A percentile compares a stretch with the other conserved stretches of the same genome.
phyloP scores from a whole-genome alignment of 129 eudicot genomes.

The Kitagawia praeruptora region DNA sequence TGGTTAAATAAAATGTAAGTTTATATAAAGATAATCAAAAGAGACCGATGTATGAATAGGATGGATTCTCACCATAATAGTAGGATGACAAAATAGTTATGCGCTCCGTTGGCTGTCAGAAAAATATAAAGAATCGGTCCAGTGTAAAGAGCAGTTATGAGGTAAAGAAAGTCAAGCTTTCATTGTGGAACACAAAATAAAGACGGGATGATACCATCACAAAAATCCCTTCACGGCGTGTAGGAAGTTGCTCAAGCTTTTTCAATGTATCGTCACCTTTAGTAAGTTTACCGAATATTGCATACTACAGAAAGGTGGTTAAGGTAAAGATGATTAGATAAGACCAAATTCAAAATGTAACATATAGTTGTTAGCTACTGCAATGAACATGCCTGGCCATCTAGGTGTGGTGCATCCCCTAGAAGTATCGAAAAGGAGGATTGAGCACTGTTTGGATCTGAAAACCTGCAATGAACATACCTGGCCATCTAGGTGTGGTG shows the following conservation, averaged over 20 bases:
- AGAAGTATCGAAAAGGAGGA: slow-evolving; percentile 96
- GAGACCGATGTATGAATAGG: neutral
- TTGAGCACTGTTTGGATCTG: slow-evolving; percentile 89
- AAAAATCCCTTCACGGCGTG: slow-evolving; percentile 91
- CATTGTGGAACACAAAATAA: neutral
- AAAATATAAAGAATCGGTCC: slow-evolving; percentile 2
- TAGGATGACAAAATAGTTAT: slow-evolving; percentile 83
- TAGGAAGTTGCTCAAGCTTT: slow-evolving; percentile 94
- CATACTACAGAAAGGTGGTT: slow-evolving; percentile 47
- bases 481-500: slow-evolving; percentile 93
- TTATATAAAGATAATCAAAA: neutral
- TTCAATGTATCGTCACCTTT: slow-evolving; percentile 89
- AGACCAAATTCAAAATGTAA: neutral
- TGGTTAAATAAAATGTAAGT: no score
- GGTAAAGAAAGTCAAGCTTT: neutral
- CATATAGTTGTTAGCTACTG: slow-evolving; percentile 9
- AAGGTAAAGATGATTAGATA: neutral
- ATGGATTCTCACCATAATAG: slow-evolving; percentile 70
- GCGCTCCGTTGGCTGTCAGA: slow-evolving; percentile 84
- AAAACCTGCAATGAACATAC: slow-evolving; percentile 54
- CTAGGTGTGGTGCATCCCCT: slow-evolving; percentile 98
- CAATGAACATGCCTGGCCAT: slow-evolving; percentile 55
- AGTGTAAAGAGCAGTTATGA: neutral
- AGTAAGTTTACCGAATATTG: slow-evolving; percentile 92
- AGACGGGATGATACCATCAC: slow-evolving; percentile 66